A percentile compares a stretch with the other conserved stretches of the same genome.
phyloP scores from a whole-genome alignment of 768 basidiomycete species.

The Hemileccinum rubropunctum region DNA sequence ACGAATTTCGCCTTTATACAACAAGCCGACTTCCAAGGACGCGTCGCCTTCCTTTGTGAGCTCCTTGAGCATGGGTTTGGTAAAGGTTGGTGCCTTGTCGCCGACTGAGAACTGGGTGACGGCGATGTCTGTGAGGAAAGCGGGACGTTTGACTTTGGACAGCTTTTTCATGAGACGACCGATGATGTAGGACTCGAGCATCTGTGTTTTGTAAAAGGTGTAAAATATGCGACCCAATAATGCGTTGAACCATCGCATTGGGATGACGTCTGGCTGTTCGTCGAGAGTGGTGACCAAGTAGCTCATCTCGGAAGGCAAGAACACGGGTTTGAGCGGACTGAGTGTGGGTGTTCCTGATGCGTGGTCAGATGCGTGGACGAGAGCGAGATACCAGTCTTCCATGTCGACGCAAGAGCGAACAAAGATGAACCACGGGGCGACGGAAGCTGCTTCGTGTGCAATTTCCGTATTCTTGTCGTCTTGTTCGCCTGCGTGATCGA shows the following conservation, averaged over 20 bases:
- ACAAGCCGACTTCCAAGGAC: slow-evolving; percentile 79
- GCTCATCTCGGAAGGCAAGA: slow-evolving; percentile 76
- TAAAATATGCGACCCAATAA: slow-evolving; percentile 91
- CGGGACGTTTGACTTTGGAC: slow-evolving; percentile 85
- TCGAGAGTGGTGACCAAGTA: slow-evolving; percentile 82
- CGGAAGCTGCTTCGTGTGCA: not conserved
- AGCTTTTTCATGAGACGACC: slow-evolving; percentile 90
- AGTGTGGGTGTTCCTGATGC: slow-evolving; percentile 63
- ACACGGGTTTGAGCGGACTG: slow-evolving; percentile 59
- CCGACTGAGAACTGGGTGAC: slow-evolving; percentile 92
- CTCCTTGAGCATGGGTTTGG: slow-evolving; percentile 98
- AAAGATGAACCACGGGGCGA: slow-evolving; percentile 91
- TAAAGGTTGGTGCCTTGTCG: slow-evolving; percentile 76
- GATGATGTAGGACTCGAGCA: slow-evolving; percentile 82
- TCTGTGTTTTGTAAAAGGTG: slow-evolving; percentile 82
- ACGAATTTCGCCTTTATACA: slow-evolving; percentile 83
- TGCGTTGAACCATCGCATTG: slow-evolving; percentile 97
- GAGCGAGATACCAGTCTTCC: slow-evolving; percentile 94
- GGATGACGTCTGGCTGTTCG: slow-evolving; percentile 92
- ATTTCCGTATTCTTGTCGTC: no score
- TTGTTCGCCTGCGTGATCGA: no score
- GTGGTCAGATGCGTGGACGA: slow-evolving; percentile 70
- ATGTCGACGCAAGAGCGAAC: slow-evolving; percentile 84
- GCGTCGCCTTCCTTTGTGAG: slow-evolving; percentile 93
- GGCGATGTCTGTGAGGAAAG: slow-evolving; percentile 79